These are phyloP conservation scores for Paraconiothyrium sp. DNA, from an alignment of 2,329 filamentous ascomycete genomes.

Conservation along the genomic window DNA sequence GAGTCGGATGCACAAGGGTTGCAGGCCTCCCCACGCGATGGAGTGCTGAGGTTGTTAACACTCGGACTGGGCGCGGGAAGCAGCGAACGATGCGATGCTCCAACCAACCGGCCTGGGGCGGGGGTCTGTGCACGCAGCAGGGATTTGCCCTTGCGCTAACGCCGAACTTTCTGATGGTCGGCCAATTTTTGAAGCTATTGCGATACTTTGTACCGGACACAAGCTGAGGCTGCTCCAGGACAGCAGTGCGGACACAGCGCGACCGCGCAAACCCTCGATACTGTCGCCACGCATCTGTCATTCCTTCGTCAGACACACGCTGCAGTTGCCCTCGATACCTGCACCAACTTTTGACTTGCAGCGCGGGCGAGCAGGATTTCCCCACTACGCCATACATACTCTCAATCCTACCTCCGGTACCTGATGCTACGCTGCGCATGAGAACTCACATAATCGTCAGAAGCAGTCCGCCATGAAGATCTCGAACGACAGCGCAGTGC, in stretches of 20 bases:
- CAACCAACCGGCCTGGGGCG: too few species aligned
- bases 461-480: slow-evolving; percentile 71
- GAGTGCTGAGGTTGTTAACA: neutral
- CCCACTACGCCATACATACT: too few species aligned
- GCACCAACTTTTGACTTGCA: slow-evolving; percentile 1
- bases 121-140: neutral
- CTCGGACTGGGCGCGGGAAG: neutral
- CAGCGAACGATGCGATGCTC: neutral
- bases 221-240: too few species aligned
- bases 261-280: neutral
- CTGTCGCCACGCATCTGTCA: too few species aligned
- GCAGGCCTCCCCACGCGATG: slow-evolving; percentile 15
- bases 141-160: neutral
- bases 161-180: neutral
- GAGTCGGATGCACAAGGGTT: slow-evolving; percentile 1
- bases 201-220: too few species aligned
- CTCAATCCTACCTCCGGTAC: too few species aligned
- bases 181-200: neutral
- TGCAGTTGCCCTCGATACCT: neutral
- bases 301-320: too few species aligned
- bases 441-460: neutral
- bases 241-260: neutral
- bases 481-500: slow-evolving; percentile 81
- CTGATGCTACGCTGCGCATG: too few species aligned
- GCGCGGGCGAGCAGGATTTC: slow-evolving; percentile 1